These are phyloP conservation scores for Talaromyces piceae DNA, from an alignment of 2,329 filamentous ascomycete genomes.

Conservation along the genomic window DNA sequence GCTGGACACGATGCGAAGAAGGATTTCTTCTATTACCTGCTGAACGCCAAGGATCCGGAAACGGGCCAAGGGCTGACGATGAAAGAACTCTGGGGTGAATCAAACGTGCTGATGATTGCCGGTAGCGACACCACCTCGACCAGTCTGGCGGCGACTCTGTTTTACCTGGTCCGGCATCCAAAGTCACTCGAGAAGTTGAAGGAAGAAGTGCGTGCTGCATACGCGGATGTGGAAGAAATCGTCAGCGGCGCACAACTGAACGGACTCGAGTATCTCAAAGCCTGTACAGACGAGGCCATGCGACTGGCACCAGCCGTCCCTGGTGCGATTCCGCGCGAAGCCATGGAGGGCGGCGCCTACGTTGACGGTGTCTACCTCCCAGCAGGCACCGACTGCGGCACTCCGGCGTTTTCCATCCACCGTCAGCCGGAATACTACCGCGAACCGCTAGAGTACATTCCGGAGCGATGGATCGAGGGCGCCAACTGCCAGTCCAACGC, in stretches of 20 bases:
- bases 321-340: constrained; percentile 31
- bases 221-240: constrained; percentile 31
- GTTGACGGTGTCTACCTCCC: constrained; percentile 33
- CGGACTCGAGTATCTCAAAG: constrained; percentile 32
- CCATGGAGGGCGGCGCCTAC: constrained; percentile 29
- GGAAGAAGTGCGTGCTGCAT: constrained; percentile 29
- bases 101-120: constrained; percentile 64
- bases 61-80: constrained; percentile 60
- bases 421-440: constrained; percentile 59
- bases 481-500: constrained; percentile 32
- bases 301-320: constrained; percentile 34
- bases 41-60: constrained; percentile 64
- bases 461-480: constrained; percentile 58
- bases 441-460: constrained; percentile 50
- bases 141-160: constrained; percentile 40
- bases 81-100: constrained; percentile 63
- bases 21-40: constrained; percentile 69
- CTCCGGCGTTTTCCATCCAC: constrained; percentile 61
- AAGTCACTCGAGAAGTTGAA: constrained; percentile 23
- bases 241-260: constrained; percentile 27
- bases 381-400: constrained; percentile 55
- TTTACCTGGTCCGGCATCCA: constrained; percentile 33
- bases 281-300: constrained; percentile 36
- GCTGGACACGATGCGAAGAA: constrained; percentile 60
- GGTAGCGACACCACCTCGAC: constrained; percentile 67